Evolutionary conservation across 148 eudicot species (phyloP), one percentile per base, ranked within the genome.

Genomic region (Vaccinium vitisidaea): DNA sequence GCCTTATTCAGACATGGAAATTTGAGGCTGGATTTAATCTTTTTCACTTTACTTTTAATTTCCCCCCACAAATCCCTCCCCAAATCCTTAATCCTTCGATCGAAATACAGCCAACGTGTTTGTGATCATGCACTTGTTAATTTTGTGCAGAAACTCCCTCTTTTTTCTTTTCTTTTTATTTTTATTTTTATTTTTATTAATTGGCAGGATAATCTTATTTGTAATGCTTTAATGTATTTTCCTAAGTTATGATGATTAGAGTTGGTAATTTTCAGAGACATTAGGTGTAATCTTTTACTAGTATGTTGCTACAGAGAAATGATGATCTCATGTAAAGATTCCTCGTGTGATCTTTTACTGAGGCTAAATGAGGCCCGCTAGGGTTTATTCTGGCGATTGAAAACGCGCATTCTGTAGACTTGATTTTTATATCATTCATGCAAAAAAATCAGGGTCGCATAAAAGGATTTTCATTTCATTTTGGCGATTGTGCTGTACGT

Each of bases 91-190:
- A 30, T 67, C 36, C 73, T 12, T 23, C 6, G 12, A 67, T 67
- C 36, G 15, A 12, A 27, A 27, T 67, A 27, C 36, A 11, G 36
- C 39, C 36, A 10, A 67, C 18, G 16, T 67, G 32, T 77, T 52
- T 77, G 61, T 50, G 80, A 77, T 23, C 32, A 21, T 25, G 79
- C 55, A 76, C 43, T 53, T 52, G 43, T 53, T 77, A 77, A 77
- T 52, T 77, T 50, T 52, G 80, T 77, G 80, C 61, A 77, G 80
- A 58, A 74, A 74, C 52, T 39, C 39, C n/a, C 18, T 74, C 46
- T 32, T 1, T 36, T 36, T 36, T 36, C 1, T 36, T 36, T 36
- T 36, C n/a, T n/a, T 36, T 36, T 14, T 74, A 27, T 27, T 27
- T 27, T 27, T 27, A 27, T 27, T 36, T 36, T 14, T 74, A 27